phyloP scores from a whole-genome alignment of 163 green algal species.

The Scenedesmus sp. region DNA sequence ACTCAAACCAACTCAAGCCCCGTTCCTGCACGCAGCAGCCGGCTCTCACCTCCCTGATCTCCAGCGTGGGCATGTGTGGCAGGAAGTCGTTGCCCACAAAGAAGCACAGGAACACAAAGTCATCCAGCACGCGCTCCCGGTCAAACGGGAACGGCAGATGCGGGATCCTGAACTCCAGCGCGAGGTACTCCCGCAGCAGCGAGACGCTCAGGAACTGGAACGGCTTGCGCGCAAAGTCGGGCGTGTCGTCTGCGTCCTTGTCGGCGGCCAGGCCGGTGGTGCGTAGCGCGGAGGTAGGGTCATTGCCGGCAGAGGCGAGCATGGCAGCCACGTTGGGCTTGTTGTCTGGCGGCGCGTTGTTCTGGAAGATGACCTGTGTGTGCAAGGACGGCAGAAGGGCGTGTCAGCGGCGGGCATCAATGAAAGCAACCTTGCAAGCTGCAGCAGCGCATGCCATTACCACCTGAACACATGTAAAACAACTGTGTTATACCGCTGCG shows the following conservation, averaged over 20 bases:
- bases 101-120: conserved; percentile 85
- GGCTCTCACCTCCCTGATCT: conserved; percentile 88
- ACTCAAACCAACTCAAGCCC: no score
- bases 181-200: conserved; percentile 94
- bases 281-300: neutral
- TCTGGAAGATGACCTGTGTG: conserved; percentile 62
- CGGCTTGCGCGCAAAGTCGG: conserved; percentile 82
- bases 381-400: neutral
- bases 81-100: conserved; percentile 98
- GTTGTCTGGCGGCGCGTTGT: conserved; percentile 46
- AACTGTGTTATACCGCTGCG: neutral
- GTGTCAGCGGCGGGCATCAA: neutral
- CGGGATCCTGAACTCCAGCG: conserved; percentile 86
- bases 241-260: conserved; percentile 1
- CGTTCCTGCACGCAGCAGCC: neutral
- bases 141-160: conserved; percentile 76
- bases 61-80: conserved; percentile 98
- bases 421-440: no score
- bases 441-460: no score
- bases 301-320: conserved; percentile 6
- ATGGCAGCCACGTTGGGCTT: conserved; percentile 22
- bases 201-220: conserved; percentile 89
- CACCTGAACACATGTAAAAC: neutral
- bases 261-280: neutral
- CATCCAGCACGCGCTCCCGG: conserved; percentile 68